Evolutionary conservation across 352 stramenopile species (phyloP).

Genomic region (Globisporangium apiculatum): DNA sequence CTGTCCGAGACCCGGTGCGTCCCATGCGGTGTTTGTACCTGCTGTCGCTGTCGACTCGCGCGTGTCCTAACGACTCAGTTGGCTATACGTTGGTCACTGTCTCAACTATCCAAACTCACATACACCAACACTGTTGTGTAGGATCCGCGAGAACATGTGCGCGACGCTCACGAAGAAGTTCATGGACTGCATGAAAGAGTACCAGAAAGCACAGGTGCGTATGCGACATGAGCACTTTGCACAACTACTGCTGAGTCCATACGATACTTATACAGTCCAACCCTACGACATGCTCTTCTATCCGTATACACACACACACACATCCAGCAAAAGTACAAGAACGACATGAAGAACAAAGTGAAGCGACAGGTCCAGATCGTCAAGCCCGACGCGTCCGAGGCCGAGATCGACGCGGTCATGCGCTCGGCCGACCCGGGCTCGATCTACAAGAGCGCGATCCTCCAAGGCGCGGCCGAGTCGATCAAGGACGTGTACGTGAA

Average conservation of each 20-base stretch:
- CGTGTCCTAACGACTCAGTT: background rate
- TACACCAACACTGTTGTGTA: slow-evolving; percentile 4
- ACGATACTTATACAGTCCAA: too few relatives aligned
- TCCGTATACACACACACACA: background rate
- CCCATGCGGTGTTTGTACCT: background rate
- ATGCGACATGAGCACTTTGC: too few relatives aligned
- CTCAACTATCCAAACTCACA: too few relatives aligned
- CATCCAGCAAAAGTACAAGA: slow-evolving; percentile 96
- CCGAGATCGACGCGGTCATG: slow-evolving; percentile 97
- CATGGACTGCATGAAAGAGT: slow-evolving; percentile 98
- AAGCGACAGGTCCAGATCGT: slow-evolving; percentile 97
- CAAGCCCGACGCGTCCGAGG: slow-evolving; percentile 95
- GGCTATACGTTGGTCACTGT: too few relatives aligned
- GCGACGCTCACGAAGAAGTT: slow-evolving; percentile 98
- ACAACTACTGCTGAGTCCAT: too few relatives aligned
- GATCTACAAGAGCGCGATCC: slow-evolving; percentile 81
- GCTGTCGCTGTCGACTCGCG: too few relatives aligned
- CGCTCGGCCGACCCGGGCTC: slow-evolving; percentile 75
- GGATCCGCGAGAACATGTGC: slow-evolving; percentile 96
- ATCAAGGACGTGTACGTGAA: slow-evolving; percentile 92
- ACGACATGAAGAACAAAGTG: slow-evolving; percentile 97
- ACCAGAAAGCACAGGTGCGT: slow-evolving; percentile 84
- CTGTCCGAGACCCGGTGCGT: slow-evolving; percentile 57
- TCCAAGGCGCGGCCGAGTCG: slow-evolving; percentile 67
- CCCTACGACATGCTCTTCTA: too few relatives aligned